Evolutionary conservation across 169 alveolate species (phyloP).

Genomic region (Eimeria falciformis): DNA sequence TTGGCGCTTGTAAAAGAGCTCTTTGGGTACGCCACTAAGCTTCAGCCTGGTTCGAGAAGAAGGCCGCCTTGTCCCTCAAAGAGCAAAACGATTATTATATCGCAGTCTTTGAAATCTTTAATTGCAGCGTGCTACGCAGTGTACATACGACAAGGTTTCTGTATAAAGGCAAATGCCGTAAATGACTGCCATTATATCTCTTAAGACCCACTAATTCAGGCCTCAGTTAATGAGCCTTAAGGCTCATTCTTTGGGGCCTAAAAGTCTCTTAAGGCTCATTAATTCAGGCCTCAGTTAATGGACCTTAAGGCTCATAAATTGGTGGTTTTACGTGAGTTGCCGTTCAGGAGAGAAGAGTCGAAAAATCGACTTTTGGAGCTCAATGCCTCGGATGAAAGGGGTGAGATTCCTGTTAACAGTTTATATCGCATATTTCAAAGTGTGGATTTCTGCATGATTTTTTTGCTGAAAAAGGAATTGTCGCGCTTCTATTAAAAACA

Average conservation of each 20-base stretch:
- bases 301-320: no score
- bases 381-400: slow-evolving; percentile 99
- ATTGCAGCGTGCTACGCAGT: background rate
- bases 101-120: background rate
- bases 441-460: background rate
- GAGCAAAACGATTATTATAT: background rate
- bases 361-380: slow-evolving; percentile 96
- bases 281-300: no score
- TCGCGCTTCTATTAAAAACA: background rate
- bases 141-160: background rate
- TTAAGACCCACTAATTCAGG: no score
- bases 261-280: no score
- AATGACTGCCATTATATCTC: no score
- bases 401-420: slow-evolving; percentile 47
- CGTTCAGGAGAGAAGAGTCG: slow-evolving; percentile 89
- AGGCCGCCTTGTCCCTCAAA: background rate
- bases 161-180: background rate
- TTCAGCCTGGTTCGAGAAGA: background rate
- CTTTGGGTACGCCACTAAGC: slow-evolving; percentile 86
- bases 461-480: background rate
- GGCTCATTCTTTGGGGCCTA: no score
- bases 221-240: no score
- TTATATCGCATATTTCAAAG: background rate
- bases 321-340: no score
- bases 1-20: slow-evolving; percentile 94